These are phyloP conservation scores for Pulveroboletus sp. DNA, from an alignment of 768 basidiomycete species.

Conservation along the genomic window DNA sequence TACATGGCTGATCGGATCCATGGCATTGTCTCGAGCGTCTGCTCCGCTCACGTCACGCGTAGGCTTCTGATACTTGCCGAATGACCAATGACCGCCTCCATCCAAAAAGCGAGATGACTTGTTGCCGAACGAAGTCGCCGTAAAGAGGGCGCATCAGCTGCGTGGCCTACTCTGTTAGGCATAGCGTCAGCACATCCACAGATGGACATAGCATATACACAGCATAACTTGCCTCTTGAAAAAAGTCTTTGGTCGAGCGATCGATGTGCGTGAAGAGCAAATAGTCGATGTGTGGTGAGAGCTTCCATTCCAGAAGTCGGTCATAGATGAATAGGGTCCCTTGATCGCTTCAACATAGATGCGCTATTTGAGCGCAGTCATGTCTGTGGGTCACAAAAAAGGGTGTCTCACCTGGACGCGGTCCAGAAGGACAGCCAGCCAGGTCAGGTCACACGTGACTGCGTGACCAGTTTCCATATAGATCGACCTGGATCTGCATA, in stretches of 20 bases:
- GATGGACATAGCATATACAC: conserved; percentile 18
- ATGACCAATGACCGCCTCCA: conserved; percentile 14
- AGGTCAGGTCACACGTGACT: conserved; percentile 14
- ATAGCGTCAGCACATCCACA: conserved; percentile 12
- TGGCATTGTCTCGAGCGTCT: neutral
- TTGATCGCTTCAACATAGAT: conserved; percentile 27
- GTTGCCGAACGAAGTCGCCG: conserved; percentile 24
- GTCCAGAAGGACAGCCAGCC: neutral
- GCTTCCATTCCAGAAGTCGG: conserved; percentile 32
- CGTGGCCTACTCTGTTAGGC: conserved; percentile 23
- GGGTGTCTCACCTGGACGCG: neutral
- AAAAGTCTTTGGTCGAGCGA: conserved; percentile 9
- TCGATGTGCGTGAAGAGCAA: conserved; percentile 15
- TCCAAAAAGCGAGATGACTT: conserved; percentile 14
- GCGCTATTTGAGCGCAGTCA: conserved; percentile 31
- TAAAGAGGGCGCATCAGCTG: conserved; percentile 34
- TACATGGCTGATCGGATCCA: conserved; percentile 21
- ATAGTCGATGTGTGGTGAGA: conserved; percentile 14
- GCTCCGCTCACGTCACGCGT: conserved; percentile 14
- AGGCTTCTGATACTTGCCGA: conserved; percentile 9
- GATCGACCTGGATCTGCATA: conserved; percentile 19
- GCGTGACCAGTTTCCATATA: conserved; percentile 12
- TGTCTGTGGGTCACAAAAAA: neutral
- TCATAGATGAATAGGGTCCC: conserved; percentile 32
- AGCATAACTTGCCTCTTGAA: neutral